Conservation (phyloP, 495 filamentous ascomycete species). For the Sabuloglossum arenarium region DNA sequence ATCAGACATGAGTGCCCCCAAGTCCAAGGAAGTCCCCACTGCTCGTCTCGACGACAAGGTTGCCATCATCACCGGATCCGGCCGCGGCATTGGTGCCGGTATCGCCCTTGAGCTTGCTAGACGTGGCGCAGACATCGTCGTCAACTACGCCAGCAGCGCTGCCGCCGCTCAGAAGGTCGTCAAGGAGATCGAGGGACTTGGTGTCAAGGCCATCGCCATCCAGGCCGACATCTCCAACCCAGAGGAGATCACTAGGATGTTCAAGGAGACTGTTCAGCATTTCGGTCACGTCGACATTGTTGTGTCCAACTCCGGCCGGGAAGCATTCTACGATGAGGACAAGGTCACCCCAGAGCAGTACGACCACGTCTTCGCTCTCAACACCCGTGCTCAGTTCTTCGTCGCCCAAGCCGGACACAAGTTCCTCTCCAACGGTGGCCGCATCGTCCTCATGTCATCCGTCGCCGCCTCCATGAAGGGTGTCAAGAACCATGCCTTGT, state of each 20-base stretch:
- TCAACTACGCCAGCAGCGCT: conserved; percentile 19
- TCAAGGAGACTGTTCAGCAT: conserved; percentile 4
- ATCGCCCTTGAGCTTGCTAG: conserved; percentile 24
- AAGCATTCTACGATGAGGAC: conserved; percentile 9
- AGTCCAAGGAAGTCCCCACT: neutral
- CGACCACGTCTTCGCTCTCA: conserved; percentile 32
- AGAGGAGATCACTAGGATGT: conserved; percentile 5
- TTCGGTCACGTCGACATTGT: conserved; percentile 18
- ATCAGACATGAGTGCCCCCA: neutral
- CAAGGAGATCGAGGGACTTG: conserved; percentile 5
- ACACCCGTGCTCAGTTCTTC: conserved; percentile 39
- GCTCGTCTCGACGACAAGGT: conserved; percentile 17
- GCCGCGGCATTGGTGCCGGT: conserved; percentile 28
- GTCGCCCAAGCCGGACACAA: conserved; percentile 48
- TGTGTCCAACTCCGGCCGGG: conserved; percentile 9
- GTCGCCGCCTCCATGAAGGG: conserved; percentile 32
- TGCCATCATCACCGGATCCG: conserved; percentile 28
- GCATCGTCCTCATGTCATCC: conserved; percentile 25
- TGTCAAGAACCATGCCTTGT: conserved; percentile 52
- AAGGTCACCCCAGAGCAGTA: conserved; percentile 30
- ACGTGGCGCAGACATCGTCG: conserved; percentile 12
- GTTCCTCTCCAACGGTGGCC: conserved; percentile 32
- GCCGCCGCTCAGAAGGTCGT: conserved; percentile 6
- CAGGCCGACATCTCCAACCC: conserved; percentile 8
- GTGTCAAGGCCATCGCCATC: conserved; percentile 7